Evolutionary conservation across 805 yeast genomes (phyloP), one percentile per base, ranked within the genome.

Genomic region (Barnettozyma vustinii): DNA sequence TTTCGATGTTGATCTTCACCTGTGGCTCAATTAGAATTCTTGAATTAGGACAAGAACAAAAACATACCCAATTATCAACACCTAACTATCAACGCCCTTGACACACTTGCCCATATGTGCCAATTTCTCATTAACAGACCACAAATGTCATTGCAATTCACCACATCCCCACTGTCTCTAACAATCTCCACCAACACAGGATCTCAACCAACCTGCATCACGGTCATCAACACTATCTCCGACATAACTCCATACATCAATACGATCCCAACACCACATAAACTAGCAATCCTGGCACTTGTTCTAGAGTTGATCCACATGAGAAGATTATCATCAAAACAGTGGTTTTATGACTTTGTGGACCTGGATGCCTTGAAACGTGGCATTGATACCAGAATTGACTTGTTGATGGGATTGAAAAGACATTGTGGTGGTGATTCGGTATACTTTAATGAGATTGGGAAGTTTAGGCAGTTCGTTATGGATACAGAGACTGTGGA

Each of bases 291-390:
- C 7, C 19, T 43, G 9, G 25, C 50, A 6, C 10, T 47, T 8
- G 12, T 25, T 18, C 36, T 35, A 16, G 50, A 47, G 19, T 16
- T 47, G 9, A 8, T n/a, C 7, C 44, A 42, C 26, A 5, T 37
- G n/a, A 42, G 27, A 32, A 42, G 27, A 32, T 43, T 8, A 18
- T 35, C 40, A 16, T 20, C 8, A 6, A 23, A 44, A 3, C 50
- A 47, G 40, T 47, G 50, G 50, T 47, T 13, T 15, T 47, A 47
- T 32, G 51, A 48, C 26, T 44, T 48, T 13, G 16, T 4, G 7
- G 25, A 33, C 23, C 3, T 35, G 6, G 23, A n/a, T 16, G 37
- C 18, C 20, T 30, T 48, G 2, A 40, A 40, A 16, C 5, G 5
- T 10, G 27, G 32, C 13, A 19, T 47, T 10, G 9, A 15, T 5